phyloP scores from a whole-genome alignment of 1,284 basidiomycete genomes.

The Wolfiporia cocos region DNA sequence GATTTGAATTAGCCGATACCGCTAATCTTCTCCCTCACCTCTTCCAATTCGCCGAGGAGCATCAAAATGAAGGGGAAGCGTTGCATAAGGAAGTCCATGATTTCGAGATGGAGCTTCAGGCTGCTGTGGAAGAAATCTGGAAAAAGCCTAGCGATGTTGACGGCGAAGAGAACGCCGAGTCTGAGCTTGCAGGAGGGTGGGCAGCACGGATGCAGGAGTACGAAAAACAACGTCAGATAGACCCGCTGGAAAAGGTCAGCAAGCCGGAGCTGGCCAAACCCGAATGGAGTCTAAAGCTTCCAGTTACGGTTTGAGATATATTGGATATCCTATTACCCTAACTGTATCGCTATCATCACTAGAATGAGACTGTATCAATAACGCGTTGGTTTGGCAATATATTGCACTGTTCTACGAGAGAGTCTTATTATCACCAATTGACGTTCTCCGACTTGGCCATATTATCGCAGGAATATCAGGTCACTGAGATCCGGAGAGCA shows the following conservation, averaged over 20 bases:
- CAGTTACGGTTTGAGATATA: conserved; percentile 1
- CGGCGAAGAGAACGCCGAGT: conserved; percentile 24
- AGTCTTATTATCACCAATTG: too few relatives aligned
- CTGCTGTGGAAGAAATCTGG: conserved; percentile 61
- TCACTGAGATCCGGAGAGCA: too few relatives aligned
- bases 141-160: conserved; percentile 21
- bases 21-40: conserved; percentile 62
- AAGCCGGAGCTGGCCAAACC: conserved; percentile 47
- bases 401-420: too few relatives aligned
- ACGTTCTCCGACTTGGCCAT: too few relatives aligned
- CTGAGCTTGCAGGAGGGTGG: conserved; percentile 46
- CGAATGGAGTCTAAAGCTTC: conserved; percentile 48
- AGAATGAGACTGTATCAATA: conserved; percentile 1
- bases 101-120: conserved; percentile 46
- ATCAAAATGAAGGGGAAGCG: conserved; percentile 47
- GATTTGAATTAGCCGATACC: conserved; percentile 46
- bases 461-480: too few relatives aligned
- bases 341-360: neutral
- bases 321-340: too few relatives aligned
- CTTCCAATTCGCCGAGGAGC: conserved; percentile 53
- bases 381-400: too few relatives aligned
- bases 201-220: conserved; percentile 53
- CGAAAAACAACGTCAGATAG: conserved; percentile 42
- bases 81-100: conserved; percentile 48
- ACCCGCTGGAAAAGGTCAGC: conserved; percentile 50